Conservation (phyloP, 73 alveolate species). For the Symbiodinium pilosum region DNA sequence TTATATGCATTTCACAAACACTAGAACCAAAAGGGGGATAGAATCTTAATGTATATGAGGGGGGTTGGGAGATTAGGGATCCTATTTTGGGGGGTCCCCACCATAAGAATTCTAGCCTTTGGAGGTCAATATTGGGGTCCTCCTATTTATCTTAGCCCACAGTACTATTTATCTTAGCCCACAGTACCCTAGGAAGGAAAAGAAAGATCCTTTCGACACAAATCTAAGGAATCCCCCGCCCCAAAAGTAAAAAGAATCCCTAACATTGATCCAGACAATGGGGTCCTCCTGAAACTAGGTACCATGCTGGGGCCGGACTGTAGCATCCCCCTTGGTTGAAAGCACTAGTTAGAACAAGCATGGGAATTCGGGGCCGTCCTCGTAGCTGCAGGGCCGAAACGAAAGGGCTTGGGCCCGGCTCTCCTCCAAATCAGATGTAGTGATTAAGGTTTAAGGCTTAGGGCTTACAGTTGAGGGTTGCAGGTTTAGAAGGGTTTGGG, state of each 20-base stretch:
- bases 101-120: no score
- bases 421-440: neutral
- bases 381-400: neutral
- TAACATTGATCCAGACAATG: no score
- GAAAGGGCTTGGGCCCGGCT: conserved; percentile 5
- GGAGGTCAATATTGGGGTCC: no score
- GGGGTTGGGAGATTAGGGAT: no score
- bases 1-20: no score
- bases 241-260: neutral
- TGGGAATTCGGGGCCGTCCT: neutral
- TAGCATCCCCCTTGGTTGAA: neutral
- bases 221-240: neutral
- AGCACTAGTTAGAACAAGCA: neutral
- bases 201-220: neutral
- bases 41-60: no score
- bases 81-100: no score
- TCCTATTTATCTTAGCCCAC: no score
- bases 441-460: neutral
- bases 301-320: no score
- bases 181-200: neutral
- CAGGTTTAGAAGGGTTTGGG: neutral
- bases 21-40: no score
- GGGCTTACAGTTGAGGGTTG: neutral
- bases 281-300: no score
- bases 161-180: no score